Percentiles rank a stretch among this genome's conserved stretches.
These are phyloP conservation scores for Russula virescens DNA, from an alignment of 768 basidiomycete genomes.

Conservation along the genomic window DNA sequence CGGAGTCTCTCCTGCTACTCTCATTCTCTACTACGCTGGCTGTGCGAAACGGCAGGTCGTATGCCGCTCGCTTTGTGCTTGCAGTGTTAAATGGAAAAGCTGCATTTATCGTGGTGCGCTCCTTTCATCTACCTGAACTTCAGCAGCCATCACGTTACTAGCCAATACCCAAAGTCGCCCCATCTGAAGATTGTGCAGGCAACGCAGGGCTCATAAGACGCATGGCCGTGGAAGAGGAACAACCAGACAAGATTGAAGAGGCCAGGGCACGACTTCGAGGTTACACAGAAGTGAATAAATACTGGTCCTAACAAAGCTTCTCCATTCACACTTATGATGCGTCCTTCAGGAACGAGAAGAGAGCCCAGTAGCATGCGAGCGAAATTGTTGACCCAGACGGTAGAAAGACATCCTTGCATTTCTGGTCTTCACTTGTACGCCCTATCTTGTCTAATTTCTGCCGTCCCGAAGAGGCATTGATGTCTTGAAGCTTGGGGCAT, in stretches of 20 bases:
- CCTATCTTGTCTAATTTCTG: not conserved
- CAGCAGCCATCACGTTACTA: not conserved
- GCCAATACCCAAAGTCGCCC: slow-evolving; percentile 38
- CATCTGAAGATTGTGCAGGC: slow-evolving; percentile 28
- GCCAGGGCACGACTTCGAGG: slow-evolving; percentile 31
- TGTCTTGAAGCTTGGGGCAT: not conserved
- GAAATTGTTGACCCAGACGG: not conserved
- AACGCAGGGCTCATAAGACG: slow-evolving; percentile 27
- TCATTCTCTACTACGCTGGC: not conserved
- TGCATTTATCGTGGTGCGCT: not conserved
- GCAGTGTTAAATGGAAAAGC: not conserved
- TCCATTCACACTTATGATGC: not conserved
- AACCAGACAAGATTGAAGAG: slow-evolving; percentile 30
- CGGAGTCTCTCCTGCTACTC: not conserved
- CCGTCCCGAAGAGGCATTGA: slow-evolving; percentile 16
- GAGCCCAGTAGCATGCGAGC: not conserved
- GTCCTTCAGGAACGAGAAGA: not conserved
- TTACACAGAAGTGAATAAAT: slow-evolving; percentile 27
- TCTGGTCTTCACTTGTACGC: not conserved
- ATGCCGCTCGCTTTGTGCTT: not conserved
- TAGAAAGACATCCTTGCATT: not conserved
- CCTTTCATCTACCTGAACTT: not conserved
- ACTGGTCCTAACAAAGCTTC: too few species aligned
- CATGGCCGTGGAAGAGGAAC: slow-evolving; percentile 34
- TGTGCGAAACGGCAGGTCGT: not conserved